Conservation (phyloP, 352 stramenopile genomes). For the Phytophthora europaea region DNA sequence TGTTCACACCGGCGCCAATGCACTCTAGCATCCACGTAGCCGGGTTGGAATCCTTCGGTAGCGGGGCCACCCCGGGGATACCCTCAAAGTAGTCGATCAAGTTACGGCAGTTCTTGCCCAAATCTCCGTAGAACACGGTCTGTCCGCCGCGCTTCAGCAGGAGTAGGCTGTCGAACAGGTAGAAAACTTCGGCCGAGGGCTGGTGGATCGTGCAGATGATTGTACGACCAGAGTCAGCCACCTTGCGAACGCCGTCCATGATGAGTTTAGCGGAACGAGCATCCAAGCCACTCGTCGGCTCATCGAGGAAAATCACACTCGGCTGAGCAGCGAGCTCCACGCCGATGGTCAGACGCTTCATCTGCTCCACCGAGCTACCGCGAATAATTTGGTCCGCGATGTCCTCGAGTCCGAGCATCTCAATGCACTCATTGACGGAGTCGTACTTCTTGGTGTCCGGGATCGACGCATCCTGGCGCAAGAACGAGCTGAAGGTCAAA, state of each 20-base stretch:
- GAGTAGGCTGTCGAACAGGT: constrained; percentile 82
- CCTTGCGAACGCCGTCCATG: constrained; percentile 34
- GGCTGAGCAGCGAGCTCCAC: constrained; percentile 70
- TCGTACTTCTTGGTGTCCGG: constrained; percentile 36
- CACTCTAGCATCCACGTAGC: constrained; percentile 91
- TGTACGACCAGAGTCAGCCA: constrained; percentile 18
- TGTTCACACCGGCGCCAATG: constrained; percentile 58
- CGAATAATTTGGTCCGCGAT: constrained; percentile 48
- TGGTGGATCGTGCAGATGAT: constrained; percentile 94
- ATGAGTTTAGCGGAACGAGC: constrained; percentile 16
- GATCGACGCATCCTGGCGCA: constrained; percentile 51
- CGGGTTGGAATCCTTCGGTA: constrained; percentile 75
- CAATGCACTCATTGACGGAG: constrained; percentile 34
- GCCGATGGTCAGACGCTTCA: constrained; percentile 55
- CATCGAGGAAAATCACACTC: constrained; percentile 32
- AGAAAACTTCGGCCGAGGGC: constrained; percentile 81
- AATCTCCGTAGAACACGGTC: constrained; percentile 30
- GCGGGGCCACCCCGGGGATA: constrained; percentile 41
- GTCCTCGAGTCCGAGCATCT: constrained; percentile 32
- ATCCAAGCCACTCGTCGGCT: constrained; percentile 20
- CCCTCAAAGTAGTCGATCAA: constrained; percentile 60
- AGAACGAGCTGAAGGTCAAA: constrained; percentile 83
- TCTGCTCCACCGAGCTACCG: constrained; percentile 31
- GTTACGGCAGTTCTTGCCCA: constrained; percentile 36
- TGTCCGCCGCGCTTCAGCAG: constrained; percentile 60